Evolutionary conservation across 768 basidiomycete genomes (phyloP), one percentile per base, ranked within the genome.

Genomic region (Asterophora lycoperdoides): DNA sequence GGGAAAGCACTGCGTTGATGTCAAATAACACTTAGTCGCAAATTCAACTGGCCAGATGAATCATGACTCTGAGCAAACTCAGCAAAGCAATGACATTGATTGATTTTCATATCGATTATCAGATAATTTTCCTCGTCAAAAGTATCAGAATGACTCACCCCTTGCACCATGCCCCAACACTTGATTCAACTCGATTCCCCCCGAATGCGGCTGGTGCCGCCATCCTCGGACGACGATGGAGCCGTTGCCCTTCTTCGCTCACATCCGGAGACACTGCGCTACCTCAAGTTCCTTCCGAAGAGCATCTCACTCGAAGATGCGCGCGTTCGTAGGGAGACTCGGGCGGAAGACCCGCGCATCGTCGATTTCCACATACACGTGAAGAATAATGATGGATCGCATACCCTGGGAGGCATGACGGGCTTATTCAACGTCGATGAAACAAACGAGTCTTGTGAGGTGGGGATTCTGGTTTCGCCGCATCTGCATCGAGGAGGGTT

Each of bases 351-450:
- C 44, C 49, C 59, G 11, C 46, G 54, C 3, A 58, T 69, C 26
- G 44, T 68, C 34, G 71, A 75, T 39, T 70, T 77, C 51, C 56
- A 70, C 49, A 64, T 74, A 28, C 64, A 68, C 55, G 49, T 64
- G 26, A 44, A 57, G 8, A 46, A 63, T 29, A 52, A 58, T 6
- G 60, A 66, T n/a, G 66, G 62, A 5, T 42, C 46, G 4, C 54
- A 51, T 10, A 55, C 56, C 30, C 70, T 71, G 43, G 70, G 61
- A 8, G 76, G 76, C 2, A 56, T 60, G 40, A 65, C 67, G 1
- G 70, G 68, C 1, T 56, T 72, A 46, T 71, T 72, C 56, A 60
- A 70, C 32, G 60, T 76, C 51, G 68, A 77, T 48, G 56, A 58
- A 5, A 40, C 30, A 8, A 57, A 69, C 49, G 54, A 55, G 6